Conservation (phyloP, 1,284 basidiomycete species). For the Malassezia brasiliensis region DNA sequence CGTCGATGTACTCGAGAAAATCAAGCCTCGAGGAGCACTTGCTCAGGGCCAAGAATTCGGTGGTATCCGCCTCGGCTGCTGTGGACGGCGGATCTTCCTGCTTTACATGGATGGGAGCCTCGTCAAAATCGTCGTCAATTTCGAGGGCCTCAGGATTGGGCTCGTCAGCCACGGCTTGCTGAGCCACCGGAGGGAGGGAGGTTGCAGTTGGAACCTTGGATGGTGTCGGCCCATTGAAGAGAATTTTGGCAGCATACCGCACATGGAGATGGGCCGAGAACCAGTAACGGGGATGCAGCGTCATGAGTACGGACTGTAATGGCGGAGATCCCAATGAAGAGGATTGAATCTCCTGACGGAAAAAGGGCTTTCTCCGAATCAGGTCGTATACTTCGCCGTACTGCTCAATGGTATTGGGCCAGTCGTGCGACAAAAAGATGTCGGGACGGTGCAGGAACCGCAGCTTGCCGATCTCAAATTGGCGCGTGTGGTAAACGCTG, state of each 20-base stretch:
- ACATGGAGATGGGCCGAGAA: slow-evolving; percentile 90
- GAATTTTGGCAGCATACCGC: slow-evolving; percentile 51
- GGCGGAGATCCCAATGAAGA: slow-evolving; percentile 77
- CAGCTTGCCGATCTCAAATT: slow-evolving; percentile 71
- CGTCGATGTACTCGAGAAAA: slow-evolving; percentile 60
- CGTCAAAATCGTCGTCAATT: slow-evolving; percentile 19
- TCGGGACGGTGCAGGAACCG: slow-evolving; percentile 60
- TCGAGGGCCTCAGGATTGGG: slow-evolving; percentile 30
- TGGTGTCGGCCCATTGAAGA: neutral
- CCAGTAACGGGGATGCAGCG: slow-evolving; percentile 79
- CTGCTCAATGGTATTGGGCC: slow-evolving; percentile 78
- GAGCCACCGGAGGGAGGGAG: neutral
- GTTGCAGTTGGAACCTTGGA: too few species aligned
- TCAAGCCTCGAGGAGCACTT: slow-evolving; percentile 74
- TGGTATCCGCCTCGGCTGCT: slow-evolving; percentile 48
- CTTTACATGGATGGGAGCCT: neutral
- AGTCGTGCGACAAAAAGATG: slow-evolving; percentile 89
- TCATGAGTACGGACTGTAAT: slow-evolving; percentile 64
- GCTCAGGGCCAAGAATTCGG: slow-evolving; percentile 81
- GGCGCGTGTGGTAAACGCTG: slow-evolving; percentile 82
- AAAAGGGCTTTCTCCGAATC: slow-evolving; percentile 70
- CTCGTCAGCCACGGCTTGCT: neutral
- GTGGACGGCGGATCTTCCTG: slow-evolving; percentile 1
- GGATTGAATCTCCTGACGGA: slow-evolving; percentile 62
- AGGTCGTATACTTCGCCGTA: slow-evolving; percentile 64